A percentile compares a stretch with the other conserved stretches of the same genome.
Evolutionary conservation across 140 eudicot genomes (phyloP).

Genomic region (Bidens hawaiensis): DNA sequence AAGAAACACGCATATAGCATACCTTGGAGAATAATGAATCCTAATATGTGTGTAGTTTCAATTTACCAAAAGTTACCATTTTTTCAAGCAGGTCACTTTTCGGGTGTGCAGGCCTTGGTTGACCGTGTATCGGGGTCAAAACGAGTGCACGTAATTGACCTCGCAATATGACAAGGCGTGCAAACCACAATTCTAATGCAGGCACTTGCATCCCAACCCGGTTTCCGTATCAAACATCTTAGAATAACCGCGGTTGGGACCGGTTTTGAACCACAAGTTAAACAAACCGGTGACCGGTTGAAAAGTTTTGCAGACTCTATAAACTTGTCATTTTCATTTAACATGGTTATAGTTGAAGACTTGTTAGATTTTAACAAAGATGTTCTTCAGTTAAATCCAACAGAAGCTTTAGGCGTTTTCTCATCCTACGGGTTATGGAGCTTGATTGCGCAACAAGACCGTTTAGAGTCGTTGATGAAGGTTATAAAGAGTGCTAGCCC

Average conservation of each 20-base stretch:
- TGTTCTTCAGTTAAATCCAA: conserved; percentile 28
- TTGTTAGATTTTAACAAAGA: conserved; percentile 25
- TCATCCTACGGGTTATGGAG: conserved; percentile 19
- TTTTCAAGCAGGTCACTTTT: conserved; percentile 31
- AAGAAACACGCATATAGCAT: conserved; percentile 19
- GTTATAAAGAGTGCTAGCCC: conserved; percentile 34
- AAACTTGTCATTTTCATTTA: conserved; percentile 27
- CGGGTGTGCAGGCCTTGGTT: conserved; percentile 29
- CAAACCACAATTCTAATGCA: conserved; percentile 34
- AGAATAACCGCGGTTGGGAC: conserved; percentile 35
- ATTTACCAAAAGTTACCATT: conserved; percentile 33
- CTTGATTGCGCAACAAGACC: conserved; percentile 25
- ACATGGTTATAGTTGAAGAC: conserved; percentile 36
- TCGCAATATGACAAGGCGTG: conserved; percentile 19
- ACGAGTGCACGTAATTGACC: conserved; percentile 37
- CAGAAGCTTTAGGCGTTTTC: conserved; percentile 37
- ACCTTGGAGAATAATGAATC: conserved; percentile 2
- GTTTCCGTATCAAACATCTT: conserved; percentile 16
- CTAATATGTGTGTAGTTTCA: conserved; percentile 1
- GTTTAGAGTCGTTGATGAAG: conserved; percentile 35
- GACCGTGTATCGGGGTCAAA: conserved; percentile 15
- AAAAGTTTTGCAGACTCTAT: conserved; percentile 33
- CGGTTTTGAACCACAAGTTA: conserved; percentile 1
- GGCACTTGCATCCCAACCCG: conserved; percentile 28
- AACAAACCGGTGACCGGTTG: conserved; percentile 33